phyloP scores from a whole-genome alignment of 768 basidiomycete species.

The Kwoniella dendrophila region DNA sequence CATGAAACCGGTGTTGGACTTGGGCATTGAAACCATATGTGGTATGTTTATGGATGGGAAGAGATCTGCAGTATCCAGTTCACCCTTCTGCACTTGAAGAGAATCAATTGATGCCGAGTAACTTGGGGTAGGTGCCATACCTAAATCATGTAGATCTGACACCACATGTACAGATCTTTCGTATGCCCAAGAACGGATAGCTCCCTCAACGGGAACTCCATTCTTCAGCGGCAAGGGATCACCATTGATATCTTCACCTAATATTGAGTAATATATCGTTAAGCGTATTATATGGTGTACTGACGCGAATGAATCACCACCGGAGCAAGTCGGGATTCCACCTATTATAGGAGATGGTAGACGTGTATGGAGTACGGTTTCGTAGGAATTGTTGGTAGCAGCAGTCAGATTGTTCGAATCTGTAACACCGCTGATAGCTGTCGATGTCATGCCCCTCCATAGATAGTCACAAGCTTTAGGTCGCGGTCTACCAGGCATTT shows the following conservation, averaged over 20 bases:
- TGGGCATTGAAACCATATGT: background rate
- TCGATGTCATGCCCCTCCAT: background rate
- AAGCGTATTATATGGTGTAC: background rate
- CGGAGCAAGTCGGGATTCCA: background rate
- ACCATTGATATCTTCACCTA: background rate
- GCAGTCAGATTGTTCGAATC: no score
- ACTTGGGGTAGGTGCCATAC: background rate
- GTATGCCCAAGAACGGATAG: slow-evolving; percentile 1
- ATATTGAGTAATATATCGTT: background rate
- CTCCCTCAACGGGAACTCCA: background rate
- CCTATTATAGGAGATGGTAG: background rate
- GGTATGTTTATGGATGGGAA: background rate
- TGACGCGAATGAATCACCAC: background rate
- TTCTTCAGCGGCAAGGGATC: background rate
- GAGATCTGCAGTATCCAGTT: background rate
- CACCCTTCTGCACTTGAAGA: background rate
- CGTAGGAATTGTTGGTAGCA: background rate
- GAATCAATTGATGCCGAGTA: background rate
- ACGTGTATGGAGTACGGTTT: background rate
- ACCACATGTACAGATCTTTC: background rate
- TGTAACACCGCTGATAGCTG: no score
- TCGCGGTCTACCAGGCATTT: background rate
- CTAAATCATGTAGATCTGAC: background rate
- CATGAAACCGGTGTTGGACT: background rate
- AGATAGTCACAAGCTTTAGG: background rate